Base-by-base conservation (phyloP, 768 basidiomycete species). In the Xerocomellus amylosporus region DNA sequence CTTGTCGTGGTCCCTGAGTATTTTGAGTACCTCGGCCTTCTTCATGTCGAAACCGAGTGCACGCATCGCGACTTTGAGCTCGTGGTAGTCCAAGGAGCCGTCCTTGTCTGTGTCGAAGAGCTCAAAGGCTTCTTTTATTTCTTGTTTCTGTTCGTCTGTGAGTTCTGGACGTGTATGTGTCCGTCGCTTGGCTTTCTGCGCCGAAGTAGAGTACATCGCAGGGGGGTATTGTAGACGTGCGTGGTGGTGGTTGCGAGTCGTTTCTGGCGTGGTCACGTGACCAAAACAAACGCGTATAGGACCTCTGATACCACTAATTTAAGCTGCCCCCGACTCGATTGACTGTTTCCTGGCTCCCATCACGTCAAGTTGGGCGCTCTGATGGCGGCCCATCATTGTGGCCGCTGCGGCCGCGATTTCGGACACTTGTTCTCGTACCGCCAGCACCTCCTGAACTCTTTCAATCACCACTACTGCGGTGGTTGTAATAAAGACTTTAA, bases 101-200 rank as follows among this genome's bases (percentile, higher is more conserved):
- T 99, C 97, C 77, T 98, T 97, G 80, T 99, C 97, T 42, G 94
- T 91, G 75, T 99, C 97, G 69, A 99, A 99, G 51, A 99, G 86
- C 72, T 98, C 96, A 66, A 99, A 99, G 0, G 97, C 97, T 66
- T 99, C 97, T 71, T 94, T 94, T 51, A 98, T 95, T 73, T 99
- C 97, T 64, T 93, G 90, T 64, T 90, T 90, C 65, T 93, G 90
- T 68, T 93, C 90, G 42, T 93, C 91, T 9, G 86, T 80, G 49
- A 93, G 84, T 58, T 93, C 90, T 59, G 90, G 91, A 34, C 90
- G 87, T 31, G 84, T 49, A 59, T 90, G 88, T 1, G 85, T 79
- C 58, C 86, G 80, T 60, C 89, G 75, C 58, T 89, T 88, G 54
- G 88, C 84, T 70, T 90, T 89, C 44, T 81, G 84, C 33, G 87